These are phyloP conservation scores for Macrophomina phaseolina DNA, from an alignment of 2,329 filamentous ascomycete species.

Conservation along the genomic window DNA sequence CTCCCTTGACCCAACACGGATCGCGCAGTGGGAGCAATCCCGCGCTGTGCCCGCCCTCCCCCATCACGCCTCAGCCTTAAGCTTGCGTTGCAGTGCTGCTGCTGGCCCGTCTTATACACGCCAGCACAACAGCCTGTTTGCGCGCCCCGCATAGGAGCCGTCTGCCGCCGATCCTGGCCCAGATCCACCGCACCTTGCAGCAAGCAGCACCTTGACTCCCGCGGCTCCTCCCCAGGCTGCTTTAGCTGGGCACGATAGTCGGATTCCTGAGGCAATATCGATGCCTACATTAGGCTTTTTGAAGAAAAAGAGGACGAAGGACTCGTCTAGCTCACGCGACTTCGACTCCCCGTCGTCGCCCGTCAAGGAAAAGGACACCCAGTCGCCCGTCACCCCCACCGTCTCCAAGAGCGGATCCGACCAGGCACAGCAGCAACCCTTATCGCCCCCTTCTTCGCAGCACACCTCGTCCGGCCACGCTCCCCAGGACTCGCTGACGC, in stretches of 20 bases:
- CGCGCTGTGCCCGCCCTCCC: slow-evolving; percentile 1
- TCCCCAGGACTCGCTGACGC: slow-evolving; percentile 26
- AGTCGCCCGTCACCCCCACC: slow-evolving; percentile 39
- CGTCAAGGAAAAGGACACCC: slow-evolving; percentile 62
- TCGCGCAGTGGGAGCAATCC: slow-evolving; percentile 14
- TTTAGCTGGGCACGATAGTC: slow-evolving; percentile 36
- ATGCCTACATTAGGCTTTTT: slow-evolving; percentile 97
- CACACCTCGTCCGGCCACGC: slow-evolving; percentile 34
- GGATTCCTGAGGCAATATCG: slow-evolving; percentile 33
- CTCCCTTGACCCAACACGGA: slow-evolving; percentile 18
- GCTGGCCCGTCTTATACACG: slow-evolving; percentile 19
- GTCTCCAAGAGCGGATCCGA: slow-evolving; percentile 40
- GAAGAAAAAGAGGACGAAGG: slow-evolving; percentile 98
- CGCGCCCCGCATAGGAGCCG: slow-evolving; percentile 23
- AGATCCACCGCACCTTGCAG: slow-evolving; percentile 28
- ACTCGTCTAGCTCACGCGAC: slow-evolving; percentile 67
- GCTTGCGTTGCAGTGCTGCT: slow-evolving; percentile 14
- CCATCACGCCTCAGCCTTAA: slow-evolving; percentile 13
- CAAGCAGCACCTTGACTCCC: slow-evolving; percentile 26
- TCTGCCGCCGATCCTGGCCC: slow-evolving; percentile 26
- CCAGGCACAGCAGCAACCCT: slow-evolving; percentile 33
- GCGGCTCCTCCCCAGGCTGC: slow-evolving; percentile 29
- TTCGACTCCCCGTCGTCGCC: slow-evolving; percentile 71
- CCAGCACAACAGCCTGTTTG: slow-evolving; percentile 12
- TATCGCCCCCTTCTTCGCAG: slow-evolving; percentile 20